These are phyloP conservation scores for Plasmodium blacklocki DNA, from an alignment of 169 alveolate genomes.

Conservation along the genomic window DNA sequence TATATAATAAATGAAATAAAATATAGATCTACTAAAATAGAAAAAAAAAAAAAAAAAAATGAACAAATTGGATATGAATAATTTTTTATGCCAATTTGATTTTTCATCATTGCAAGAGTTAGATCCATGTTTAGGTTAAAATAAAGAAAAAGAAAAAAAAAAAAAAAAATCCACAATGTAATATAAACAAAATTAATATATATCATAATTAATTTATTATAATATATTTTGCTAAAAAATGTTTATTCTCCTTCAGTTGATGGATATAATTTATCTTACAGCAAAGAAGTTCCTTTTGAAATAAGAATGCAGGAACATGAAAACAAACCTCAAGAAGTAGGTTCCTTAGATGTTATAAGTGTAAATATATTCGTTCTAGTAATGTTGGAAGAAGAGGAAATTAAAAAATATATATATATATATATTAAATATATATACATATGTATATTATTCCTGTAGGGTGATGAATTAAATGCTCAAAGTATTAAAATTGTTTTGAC, in stretches of 20 bases:
- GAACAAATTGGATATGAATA: slow-evolving; percentile 61
- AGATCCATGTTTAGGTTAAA: slow-evolving; percentile 92
- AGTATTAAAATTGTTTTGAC: slow-evolving; percentile 92
- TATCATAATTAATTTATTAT: no score
- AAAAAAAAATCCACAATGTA: not conserved
- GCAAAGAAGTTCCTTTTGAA: slow-evolving; percentile 94
- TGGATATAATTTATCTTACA: slow-evolving; percentile 92
- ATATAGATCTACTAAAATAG: not conserved
- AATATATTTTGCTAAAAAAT: not conserved
- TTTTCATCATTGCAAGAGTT: slow-evolving; percentile 92
- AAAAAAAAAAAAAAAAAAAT: slow-evolving; percentile 29
- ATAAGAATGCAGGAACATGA: slow-evolving; percentile 87
- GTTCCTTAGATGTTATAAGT: slow-evolving; percentile 91
- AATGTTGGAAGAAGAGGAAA: slow-evolving; percentile 7
- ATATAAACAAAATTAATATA: no score
- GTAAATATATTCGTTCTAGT: slow-evolving; percentile 89
- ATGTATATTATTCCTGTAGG: slow-evolving; percentile 76
- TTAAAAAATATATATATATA: no score
- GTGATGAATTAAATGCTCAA: slow-evolving; percentile 88
- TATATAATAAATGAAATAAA: no score
- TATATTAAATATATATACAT: not conserved
- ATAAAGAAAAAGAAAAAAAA: slow-evolving; percentile 5
- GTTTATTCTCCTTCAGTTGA: slow-evolving; percentile 79
- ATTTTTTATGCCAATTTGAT: slow-evolving; percentile 87
- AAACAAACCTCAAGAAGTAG: slow-evolving; percentile 90